phyloP scores from a whole-genome alignment of 1,284 basidiomycete genomes.

The Fistulinella staudtii region DNA sequence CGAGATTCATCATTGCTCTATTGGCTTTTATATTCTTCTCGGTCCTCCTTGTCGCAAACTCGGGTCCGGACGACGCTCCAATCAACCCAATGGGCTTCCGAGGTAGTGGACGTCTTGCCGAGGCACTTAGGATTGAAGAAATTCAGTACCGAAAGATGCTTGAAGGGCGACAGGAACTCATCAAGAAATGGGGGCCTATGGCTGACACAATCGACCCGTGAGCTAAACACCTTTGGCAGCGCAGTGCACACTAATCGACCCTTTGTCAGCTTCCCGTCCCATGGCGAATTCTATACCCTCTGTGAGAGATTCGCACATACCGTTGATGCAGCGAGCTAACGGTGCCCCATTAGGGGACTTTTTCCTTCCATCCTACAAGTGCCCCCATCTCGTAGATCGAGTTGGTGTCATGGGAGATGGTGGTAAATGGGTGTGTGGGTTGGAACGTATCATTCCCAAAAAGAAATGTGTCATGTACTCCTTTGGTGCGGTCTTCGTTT shows the following conservation, averaged over 20 bases:
- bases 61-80: constrained; percentile 5
- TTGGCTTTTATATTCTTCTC: constrained; percentile 27
- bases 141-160: constrained; percentile 20
- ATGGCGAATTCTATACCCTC: constrained; percentile 34
- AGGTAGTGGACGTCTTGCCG: constrained; percentile 5
- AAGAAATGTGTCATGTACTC: constrained; percentile 47
- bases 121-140: constrained; percentile 21
- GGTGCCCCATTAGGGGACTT: constrained; percentile 41
- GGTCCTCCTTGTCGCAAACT: constrained; percentile 28
- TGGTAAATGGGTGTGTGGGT: constrained; percentile 51
- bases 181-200: constrained; percentile 33
- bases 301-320: constrained; percentile 19
- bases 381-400: constrained; percentile 44
- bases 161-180: constrained; percentile 18
- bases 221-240: not conserved
- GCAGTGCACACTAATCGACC: not conserved
- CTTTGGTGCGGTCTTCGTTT: constrained; percentile 34
- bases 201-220: constrained; percentile 28
- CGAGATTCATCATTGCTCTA: constrained; percentile 30
- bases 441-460: constrained; percentile 42
- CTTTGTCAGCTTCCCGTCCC: constrained; percentile 25
- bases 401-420: constrained; percentile 48
- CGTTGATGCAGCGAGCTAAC: constrained; percentile 1
- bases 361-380: constrained; percentile 45
- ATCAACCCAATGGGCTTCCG: constrained; percentile 3